These are phyloP conservation scores for Coemansia sp. DNA, from an alignment of 192 early-diverging fungal genomes.

Conservation along the genomic window DNA sequence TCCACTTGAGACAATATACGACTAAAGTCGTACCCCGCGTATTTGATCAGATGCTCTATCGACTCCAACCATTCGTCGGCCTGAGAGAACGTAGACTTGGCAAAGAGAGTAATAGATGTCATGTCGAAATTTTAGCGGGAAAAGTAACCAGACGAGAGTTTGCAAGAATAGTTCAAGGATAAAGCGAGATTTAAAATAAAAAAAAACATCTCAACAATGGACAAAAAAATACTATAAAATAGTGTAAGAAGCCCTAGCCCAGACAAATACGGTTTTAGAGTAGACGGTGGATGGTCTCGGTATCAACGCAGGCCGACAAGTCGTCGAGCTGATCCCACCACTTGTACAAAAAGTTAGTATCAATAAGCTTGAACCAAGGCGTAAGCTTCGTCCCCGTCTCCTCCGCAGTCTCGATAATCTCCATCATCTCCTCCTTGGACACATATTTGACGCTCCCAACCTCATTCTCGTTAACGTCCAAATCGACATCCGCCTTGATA, in stretches of 20 bases:
- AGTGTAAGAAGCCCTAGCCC: too few species aligned
- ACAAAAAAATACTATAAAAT: background rate
- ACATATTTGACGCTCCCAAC: slow-evolving; percentile 85
- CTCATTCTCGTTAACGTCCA: slow-evolving; percentile 88
- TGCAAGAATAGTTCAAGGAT: too few species aligned
- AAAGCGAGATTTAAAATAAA: too few species aligned
- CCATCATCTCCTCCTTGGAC: slow-evolving; percentile 77
- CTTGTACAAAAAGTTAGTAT: slow-evolving; percentile 88
- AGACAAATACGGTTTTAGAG: slow-evolving; percentile 3
- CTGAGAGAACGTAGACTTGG: too few species aligned
- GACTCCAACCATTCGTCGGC: too few species aligned
- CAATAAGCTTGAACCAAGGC: slow-evolving; percentile 97
- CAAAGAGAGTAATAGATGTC: too few species aligned
- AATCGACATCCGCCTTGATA: slow-evolving; percentile 74
- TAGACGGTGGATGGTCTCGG: slow-evolving; percentile 71
- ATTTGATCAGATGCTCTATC: too few species aligned
- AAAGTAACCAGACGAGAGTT: too few species aligned
- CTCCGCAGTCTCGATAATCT: slow-evolving; percentile 68
- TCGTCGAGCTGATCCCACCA: slow-evolving; percentile 94
- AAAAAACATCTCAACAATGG: background rate
- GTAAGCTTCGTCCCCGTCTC: slow-evolving; percentile 72
- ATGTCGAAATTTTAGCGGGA: too few species aligned
- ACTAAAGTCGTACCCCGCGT: too few species aligned
- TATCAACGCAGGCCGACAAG: slow-evolving; percentile 65
- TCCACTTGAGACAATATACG: too few species aligned